Percentiles rank a stretch among this genome's conserved stretches.
Evolutionary conservation across 352 stramenopile species (phyloP).

Genomic region (Pythium aquatile): DNA sequence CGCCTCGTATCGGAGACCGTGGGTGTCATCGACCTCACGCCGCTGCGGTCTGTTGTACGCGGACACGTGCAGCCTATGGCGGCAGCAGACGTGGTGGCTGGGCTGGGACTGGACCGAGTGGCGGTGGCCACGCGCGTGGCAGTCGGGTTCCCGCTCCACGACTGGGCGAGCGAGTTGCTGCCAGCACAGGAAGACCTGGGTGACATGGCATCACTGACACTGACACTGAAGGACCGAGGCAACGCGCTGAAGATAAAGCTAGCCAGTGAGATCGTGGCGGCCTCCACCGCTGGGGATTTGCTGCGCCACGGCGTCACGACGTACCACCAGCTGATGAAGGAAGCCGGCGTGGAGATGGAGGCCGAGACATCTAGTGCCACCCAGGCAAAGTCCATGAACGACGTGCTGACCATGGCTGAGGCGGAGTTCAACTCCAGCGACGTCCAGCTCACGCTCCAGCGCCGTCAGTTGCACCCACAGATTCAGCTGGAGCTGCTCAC

Average conservation of each 20-base stretch:
- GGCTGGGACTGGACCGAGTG: neutral
- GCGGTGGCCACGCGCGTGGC: conserved; percentile 8
- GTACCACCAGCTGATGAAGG: neutral
- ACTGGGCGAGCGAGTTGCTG: conserved; percentile 14
- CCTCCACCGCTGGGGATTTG: conserved; percentile 8
- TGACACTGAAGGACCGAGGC: neutral
- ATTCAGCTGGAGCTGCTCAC: conserved; percentile 10
- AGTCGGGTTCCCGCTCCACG: neutral
- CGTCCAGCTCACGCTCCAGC: neutral
- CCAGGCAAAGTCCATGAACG: neutral
- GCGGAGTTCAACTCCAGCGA: conserved; percentile 5
- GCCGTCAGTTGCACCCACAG: neutral
- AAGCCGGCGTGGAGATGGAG: neutral
- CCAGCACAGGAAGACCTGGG: neutral
- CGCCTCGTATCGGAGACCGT: neutral
- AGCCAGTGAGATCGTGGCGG: neutral
- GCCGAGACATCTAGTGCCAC: neutral
- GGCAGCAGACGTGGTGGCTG: neutral
- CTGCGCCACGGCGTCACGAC: conserved; percentile 5
- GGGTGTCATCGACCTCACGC: conserved; percentile 1
- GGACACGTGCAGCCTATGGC: neutral
- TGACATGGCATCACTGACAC: neutral
- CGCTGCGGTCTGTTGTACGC: neutral
- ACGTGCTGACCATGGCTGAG: neutral
- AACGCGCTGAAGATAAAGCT: neutral